These are phyloP conservation scores for Tulasnella sp. DNA, from an alignment of 768 basidiomycete genomes.

Conservation along the genomic window DNA sequence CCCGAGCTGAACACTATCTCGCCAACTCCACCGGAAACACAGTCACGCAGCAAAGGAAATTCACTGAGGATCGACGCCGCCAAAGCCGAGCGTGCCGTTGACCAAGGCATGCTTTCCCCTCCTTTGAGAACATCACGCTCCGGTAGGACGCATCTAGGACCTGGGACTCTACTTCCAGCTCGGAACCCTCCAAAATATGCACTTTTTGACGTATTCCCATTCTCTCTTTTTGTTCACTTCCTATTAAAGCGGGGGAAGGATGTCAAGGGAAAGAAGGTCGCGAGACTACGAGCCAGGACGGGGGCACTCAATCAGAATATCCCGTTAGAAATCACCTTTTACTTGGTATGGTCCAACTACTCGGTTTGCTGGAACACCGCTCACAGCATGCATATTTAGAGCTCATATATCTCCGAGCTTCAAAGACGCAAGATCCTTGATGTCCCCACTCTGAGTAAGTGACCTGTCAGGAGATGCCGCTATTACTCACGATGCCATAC, in stretches of 20 bases:
- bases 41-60: not conserved
- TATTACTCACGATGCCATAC: not conserved
- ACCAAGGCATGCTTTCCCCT: not conserved
- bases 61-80: not conserved
- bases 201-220: slow-evolving; percentile 55
- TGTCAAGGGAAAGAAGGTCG: slow-evolving; percentile 51
- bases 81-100: not conserved
- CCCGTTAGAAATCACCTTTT: slow-evolving; percentile 56
- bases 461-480: slow-evolving; percentile 19
- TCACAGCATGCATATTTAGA: slow-evolving; percentile 30
- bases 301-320: slow-evolving; percentile 42
- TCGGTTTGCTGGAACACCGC: not conserved
- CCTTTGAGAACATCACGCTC: not conserved
- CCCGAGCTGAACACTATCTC: not conserved
- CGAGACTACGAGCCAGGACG: slow-evolving; percentile 40
- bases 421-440: slow-evolving; percentile 45
- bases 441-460: slow-evolving; percentile 48
- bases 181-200: slow-evolving; percentile 46
- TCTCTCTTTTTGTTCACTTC: slow-evolving; percentile 42
- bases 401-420: slow-evolving; percentile 51
- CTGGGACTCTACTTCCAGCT: slow-evolving; percentile 37
- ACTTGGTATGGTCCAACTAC: slow-evolving; percentile 21
- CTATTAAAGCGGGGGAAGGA: slow-evolving; percentile 38
- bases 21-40: not conserved
- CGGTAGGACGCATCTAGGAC: slow-evolving; percentile 33